Evolutionary conservation across 2,329 filamentous ascomycete genomes (phyloP), one percentile per base, ranked within the genome.

Genomic region (Rutstroemia sydowiana): DNA sequence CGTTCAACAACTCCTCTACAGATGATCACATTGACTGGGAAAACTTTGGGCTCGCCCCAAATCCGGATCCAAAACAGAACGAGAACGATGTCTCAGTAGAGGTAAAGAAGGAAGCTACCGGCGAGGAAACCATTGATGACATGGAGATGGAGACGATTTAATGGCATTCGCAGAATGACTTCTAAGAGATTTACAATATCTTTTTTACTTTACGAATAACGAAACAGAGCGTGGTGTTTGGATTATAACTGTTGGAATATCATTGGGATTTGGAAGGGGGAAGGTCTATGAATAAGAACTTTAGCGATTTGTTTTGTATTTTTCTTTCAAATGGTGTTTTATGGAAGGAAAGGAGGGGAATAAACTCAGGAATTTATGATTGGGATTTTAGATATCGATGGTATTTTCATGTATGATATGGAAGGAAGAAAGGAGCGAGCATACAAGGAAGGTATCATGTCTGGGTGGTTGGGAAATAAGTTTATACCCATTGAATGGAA

Each of bases 81-180:
- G 20, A 43, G 34, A 49, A 43, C 3, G 37, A 36, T n/a, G 36
- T 48, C 5, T 28, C 54, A 1, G 37, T 55, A 11, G 34, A 53
- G 11, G 49, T 64, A 9, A 63, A 64, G 44, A 43, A 57, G 13
- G 61, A 64, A 45, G 55, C 52, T 18, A n/a, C 36, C 16, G 48
- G 42, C 10, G 46, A 48, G 18, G 46, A 48, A 48, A n/a, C n/a
- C n/a, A n/a, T n/a, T n/a, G n/a, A n/a, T n/a, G 11, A 36, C 9
- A 32, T n/a, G 10, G 10, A 8, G 11, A 18, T 42, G 16, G 37
- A 42, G 46, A 48, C 46, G 26, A 20, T 11, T 5, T 48, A 18
- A 41, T 32, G 30, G 7, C 30, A 32, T n/a, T n/a, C n/a, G n/a
- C n/a, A n/a, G n/a, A 13, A 32, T 13, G 13, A 7, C 30, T 32